Evolutionary conservation across 176 grass and related monocot species (phyloP), one percentile per base, ranked within the genome.

Genomic region (Oryza glumipatula): DNA sequence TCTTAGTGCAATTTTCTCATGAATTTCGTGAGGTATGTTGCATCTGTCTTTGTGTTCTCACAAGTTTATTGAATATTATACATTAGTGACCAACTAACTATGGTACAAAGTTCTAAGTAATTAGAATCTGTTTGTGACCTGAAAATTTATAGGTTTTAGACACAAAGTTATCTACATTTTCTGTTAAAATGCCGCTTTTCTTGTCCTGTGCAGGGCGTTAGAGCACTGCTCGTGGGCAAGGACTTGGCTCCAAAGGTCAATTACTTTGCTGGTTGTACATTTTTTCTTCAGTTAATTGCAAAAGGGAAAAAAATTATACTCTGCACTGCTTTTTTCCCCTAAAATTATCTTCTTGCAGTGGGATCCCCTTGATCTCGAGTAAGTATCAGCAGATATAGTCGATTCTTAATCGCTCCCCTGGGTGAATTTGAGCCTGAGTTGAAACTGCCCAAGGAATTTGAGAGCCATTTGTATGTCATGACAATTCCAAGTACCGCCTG

Each of bases 171-270:
- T 35, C 35, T 35, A 35, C 35, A 4, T 35, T 35, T 35, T 35
- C 35, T 41, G 39, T 41, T 41, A 41, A 41, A 41, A 41, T 41
- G 6, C 39, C 39, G 39, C 39, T 7, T 41, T 8, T 41, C 24
- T 80, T 46, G 28, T 78, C 14, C 24, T 68, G 2, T 83, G 64
- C 52, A 98, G 35, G 96, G 96, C 80, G 91, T 98, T 14, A 85
- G 96, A 90, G 87, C 96, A 3, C 83, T 88, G 36, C 23, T 98
- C 35, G 87, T 98, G 5, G 89, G 92, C 14, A 98, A 92, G 74
- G 96, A 98, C 70, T 89, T 74, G 26, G 52, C 83, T 65, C 91
- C 93, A 33, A 98, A 98, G 96, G 96, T 98, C 89, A 68, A 60
- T 38, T 51, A 67, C 38, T 80, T 75, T 35, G 39, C 69, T 79